A percentile compares a stretch with the other conserved stretches of the same genome.
These are phyloP conservation scores for Flagelloscypha sp. DNA, from an alignment of 768 basidiomycete genomes.

Conservation along the genomic window DNA sequence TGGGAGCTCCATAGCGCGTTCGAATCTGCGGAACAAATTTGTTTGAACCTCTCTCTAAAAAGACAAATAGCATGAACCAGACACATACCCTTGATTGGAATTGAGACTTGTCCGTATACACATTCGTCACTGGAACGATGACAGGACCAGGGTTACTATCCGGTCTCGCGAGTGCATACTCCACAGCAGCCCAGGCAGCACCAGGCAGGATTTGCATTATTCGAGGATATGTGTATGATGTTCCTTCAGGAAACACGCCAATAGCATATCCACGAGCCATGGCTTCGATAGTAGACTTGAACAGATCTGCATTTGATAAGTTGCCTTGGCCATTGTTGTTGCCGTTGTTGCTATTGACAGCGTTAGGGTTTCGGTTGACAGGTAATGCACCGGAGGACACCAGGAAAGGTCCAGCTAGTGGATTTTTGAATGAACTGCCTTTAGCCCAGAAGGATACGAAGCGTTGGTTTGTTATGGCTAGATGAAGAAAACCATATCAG, in stretches of 20 bases:
- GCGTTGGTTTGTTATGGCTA: slow-evolving; percentile 47
- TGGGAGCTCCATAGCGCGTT: slow-evolving; percentile 46
- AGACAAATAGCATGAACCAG: slow-evolving; percentile 14
- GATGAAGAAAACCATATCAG: too few relatives aligned
- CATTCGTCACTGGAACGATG: slow-evolving; percentile 58
- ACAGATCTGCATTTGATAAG: slow-evolving; percentile 34
- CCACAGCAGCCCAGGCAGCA: slow-evolving; percentile 63
- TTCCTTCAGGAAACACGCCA: slow-evolving; percentile 64
- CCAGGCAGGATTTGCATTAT: slow-evolving; percentile 52
- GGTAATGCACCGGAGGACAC: slow-evolving; percentile 63
- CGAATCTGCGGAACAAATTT: background rate
- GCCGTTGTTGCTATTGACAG: slow-evolving; percentile 20
- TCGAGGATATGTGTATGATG: slow-evolving; percentile 38
- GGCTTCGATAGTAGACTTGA: slow-evolving; percentile 46
- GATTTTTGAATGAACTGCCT: slow-evolving; percentile 56
- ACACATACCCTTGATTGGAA: slow-evolving; percentile 49
- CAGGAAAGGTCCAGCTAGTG: slow-evolving; percentile 41
- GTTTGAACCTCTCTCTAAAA: slow-evolving; percentile 13
- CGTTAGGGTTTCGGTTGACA: slow-evolving; percentile 56
- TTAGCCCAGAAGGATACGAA: slow-evolving; percentile 67
- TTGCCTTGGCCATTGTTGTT: slow-evolving; percentile 7
- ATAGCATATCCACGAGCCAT: slow-evolving; percentile 48
- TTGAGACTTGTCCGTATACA: slow-evolving; percentile 61
- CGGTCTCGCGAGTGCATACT: slow-evolving; percentile 35
- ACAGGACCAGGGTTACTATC: slow-evolving; percentile 27